Evolutionary conservation across 306 rosid species (phyloP), one percentile per base, ranked within the genome.

Genomic region (Ammopiptanthus mongolicus): DNA sequence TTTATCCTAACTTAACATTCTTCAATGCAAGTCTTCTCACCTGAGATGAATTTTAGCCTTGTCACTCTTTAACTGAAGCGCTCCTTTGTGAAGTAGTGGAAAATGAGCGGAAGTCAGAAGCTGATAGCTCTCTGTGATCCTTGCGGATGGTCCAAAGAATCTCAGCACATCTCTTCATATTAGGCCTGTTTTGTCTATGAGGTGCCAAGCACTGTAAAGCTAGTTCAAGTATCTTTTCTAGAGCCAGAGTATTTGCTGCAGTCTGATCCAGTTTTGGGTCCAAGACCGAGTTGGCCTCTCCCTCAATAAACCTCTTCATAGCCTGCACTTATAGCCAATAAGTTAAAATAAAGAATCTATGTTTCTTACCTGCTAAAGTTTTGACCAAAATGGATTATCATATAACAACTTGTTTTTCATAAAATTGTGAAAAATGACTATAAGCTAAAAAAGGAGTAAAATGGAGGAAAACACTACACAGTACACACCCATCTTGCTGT

Each of bases 161-260:
- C 91, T 96, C 98, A 0, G 90, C 98, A 65, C 99, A 92, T 67
- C 79, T 89, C 84, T 88, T 89, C 99, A 96, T 96, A 79, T 48
- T 83, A 47, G 98, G 98, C 63, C 99, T 86, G 74, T n/a, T 87
- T 76, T 96, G 98, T 87, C 98, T 88, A 1, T 83, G 88, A 9
- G 93, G 98, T 29, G 98, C 98, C 93, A 96, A 85, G 71, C 99
- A 96, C 31, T 92, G 98, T 31, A 96, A 84, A 12, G 99, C 88
- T 25, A 96, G 88, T 84, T 96, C 98, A 75, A 92, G 91, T 68
- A 84, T 82, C 88, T 90, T 92, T 46, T 91, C 94, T 18, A 87
- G 50, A 58, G 94, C 93, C 29, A 82, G 76, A 48, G 53, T 55
- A 78, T 84, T 92, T 59, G 88, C 91, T 28, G 82, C 53, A 47